These are phyloP conservation scores for Fistulinella cinereoalba DNA, from an alignment of 1,284 basidiomycete species.

Conservation along the genomic window DNA sequence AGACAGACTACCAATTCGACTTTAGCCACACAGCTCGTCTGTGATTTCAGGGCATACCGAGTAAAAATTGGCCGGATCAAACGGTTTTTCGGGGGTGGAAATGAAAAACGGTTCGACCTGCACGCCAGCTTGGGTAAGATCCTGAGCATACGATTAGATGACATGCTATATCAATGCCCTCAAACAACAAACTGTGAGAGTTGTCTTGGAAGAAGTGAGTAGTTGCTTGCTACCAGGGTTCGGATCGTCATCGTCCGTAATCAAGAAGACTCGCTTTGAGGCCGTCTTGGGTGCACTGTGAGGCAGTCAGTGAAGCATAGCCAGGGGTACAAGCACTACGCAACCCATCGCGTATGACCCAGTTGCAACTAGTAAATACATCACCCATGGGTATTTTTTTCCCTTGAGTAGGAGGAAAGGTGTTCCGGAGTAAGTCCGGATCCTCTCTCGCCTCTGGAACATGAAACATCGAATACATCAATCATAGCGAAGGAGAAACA, in stretches of 20 bases:
- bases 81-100: slow-evolving; percentile 63
- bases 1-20: slow-evolving; percentile 47
- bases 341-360: slow-evolving; percentile 83
- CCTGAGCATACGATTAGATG: slow-evolving; percentile 45
- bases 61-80: slow-evolving; percentile 81
- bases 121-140: slow-evolving; percentile 78
- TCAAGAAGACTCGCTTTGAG: slow-evolving; percentile 87
- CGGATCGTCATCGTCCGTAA: slow-evolving; percentile 85
- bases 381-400: slow-evolving; percentile 72
- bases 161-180: neutral
- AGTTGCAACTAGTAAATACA: slow-evolving; percentile 84
- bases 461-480: slow-evolving; percentile 5
- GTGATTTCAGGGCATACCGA: slow-evolving; percentile 52
- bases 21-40: slow-evolving; percentile 7
- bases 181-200: slow-evolving; percentile 51
- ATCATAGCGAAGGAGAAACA: neutral
- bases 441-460: slow-evolving; percentile 56
- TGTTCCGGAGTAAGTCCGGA: slow-evolving; percentile 49
- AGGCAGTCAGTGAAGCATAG: neutral
- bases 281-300: slow-evolving; percentile 79
- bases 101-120: slow-evolving; percentile 93
- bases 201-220: slow-evolving; percentile 64
- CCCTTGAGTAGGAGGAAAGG: slow-evolving; percentile 59
- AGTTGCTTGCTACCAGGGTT: slow-evolving; percentile 53
- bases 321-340: slow-evolving; percentile 2